These are phyloP conservation scores for Phragmites australis DNA, from an alignment of 176 grass and related monocot genomes.

Conservation along the genomic window DNA sequence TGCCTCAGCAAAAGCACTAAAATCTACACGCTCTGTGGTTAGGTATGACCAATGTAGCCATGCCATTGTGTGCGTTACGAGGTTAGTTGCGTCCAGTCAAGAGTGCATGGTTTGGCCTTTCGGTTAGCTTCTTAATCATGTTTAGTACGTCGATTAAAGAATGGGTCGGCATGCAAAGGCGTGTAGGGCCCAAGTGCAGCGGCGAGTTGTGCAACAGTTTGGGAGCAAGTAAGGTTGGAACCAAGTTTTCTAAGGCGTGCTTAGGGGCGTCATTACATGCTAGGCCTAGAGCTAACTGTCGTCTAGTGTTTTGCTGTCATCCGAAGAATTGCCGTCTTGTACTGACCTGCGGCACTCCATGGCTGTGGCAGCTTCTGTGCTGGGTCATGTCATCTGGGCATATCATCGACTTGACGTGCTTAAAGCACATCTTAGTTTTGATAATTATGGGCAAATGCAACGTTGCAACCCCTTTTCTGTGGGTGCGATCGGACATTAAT, in stretches of 20 bases:
- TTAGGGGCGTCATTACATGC: not conserved
- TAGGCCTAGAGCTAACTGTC: not conserved
- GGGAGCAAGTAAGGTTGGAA: conserved; percentile 29
- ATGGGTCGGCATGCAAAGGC: not conserved
- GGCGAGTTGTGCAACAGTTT: not conserved
- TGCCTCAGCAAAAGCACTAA: conserved; percentile 22
- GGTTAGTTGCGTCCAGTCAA: conserved; percentile 27
- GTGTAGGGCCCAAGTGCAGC: not conserved
- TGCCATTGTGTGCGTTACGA: not conserved
- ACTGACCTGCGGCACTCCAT: conserved; percentile 26
- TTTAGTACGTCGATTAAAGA: not conserved
- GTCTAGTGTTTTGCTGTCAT: conserved; percentile 28
- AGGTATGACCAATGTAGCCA: conserved; percentile 29
- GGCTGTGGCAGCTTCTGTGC: conserved; percentile 33
- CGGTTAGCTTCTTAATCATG: not conserved
- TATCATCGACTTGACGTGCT: conserved; percentile 39
- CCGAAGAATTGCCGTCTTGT: conserved; percentile 22
- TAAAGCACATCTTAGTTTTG: not conserved
- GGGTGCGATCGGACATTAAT: conserved; percentile 5
- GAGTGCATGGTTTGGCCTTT: not conserved
- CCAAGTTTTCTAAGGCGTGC: not conserved
- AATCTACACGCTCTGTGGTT: conserved; percentile 1
- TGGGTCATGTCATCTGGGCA: conserved; percentile 45
- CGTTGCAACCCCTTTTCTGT: not conserved
- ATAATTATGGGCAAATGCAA: conserved; percentile 6